Conservation (phyloP, 352 stramenopile genomes). For the Globisporangium mamillatum region DNA sequence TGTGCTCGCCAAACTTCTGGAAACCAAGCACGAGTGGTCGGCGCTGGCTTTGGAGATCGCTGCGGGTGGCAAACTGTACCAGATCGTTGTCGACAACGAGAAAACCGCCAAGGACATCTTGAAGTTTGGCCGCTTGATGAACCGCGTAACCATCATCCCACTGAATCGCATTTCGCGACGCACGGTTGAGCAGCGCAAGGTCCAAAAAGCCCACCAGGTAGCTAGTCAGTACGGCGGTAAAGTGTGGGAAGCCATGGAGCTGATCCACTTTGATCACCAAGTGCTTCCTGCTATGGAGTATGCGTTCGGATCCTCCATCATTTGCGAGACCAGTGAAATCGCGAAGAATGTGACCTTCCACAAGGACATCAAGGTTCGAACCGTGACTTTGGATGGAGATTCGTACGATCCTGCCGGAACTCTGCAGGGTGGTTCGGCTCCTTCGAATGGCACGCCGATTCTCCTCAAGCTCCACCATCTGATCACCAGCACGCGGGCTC, state of each 20-base stretch:
- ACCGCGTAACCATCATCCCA: slow-evolving; percentile 98
- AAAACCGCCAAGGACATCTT: slow-evolving; percentile 98
- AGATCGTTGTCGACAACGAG: slow-evolving; percentile 99
- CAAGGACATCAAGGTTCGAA: slow-evolving; percentile 93
- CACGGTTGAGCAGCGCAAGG: slow-evolving; percentile 65
- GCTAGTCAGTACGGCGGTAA: slow-evolving; percentile 87
- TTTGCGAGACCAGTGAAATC: slow-evolving; percentile 95
- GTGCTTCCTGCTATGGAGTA: slow-evolving; percentile 96
- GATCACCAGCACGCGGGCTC: slow-evolving; percentile 62
- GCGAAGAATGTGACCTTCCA: slow-evolving; percentile 87
- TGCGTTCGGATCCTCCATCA: slow-evolving; percentile 97
- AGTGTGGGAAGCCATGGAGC: slow-evolving; percentile 92
- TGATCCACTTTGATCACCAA: slow-evolving; percentile 96
- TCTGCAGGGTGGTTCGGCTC: slow-evolving; percentile 90
- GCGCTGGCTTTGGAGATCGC: slow-evolving; percentile 97
- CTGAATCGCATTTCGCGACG: slow-evolving; percentile 95
- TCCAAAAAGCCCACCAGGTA: slow-evolving; percentile 82
- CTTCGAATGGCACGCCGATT: slow-evolving; percentile 69
- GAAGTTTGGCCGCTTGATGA: slow-evolving; percentile 94
- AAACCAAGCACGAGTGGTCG: slow-evolving; percentile 92
- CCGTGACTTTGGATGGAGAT: slow-evolving; percentile 98
- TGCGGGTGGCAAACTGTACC: slow-evolving; percentile 97
- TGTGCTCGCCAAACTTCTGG: slow-evolving; percentile 94
- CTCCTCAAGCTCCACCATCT: slow-evolving; percentile 80
- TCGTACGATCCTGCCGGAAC: slow-evolving; percentile 97